phyloP scores from a whole-genome alignment of 2,329 filamentous ascomycete genomes.

The Penicillium griseofulvum region DNA sequence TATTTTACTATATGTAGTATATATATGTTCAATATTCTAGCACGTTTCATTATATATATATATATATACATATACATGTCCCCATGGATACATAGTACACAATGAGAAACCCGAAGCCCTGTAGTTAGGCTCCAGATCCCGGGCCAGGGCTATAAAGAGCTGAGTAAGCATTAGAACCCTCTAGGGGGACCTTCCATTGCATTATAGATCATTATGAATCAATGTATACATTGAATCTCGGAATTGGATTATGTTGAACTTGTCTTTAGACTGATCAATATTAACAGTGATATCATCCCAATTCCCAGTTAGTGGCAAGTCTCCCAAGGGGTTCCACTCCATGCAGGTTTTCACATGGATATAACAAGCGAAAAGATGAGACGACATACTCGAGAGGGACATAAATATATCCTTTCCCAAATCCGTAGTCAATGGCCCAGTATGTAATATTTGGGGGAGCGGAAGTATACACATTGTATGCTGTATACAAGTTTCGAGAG shows the following conservation, averaged over 20 bases:
- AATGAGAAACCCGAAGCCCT: neutral
- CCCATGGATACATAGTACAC: no score
- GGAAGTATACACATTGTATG: neutral
- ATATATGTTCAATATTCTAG: no score
- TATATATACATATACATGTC: no score
- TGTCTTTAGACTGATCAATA: neutral
- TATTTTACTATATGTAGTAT: no score
- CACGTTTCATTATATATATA: no score
- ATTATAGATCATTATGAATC: neutral
- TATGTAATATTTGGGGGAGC: neutral
- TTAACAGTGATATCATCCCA: neutral
- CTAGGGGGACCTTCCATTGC: no score
- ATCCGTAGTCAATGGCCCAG: neutral
- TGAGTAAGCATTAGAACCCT: neutral
- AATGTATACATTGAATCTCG: neutral
- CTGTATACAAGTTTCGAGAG: neutral
- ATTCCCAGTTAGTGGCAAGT: neutral
- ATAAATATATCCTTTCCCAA: neutral
- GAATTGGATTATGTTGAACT: neutral
- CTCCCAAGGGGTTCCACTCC: conserved; percentile 4
- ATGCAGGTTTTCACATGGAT: conserved; percentile 9
- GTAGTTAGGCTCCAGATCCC: neutral
- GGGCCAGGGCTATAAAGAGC: neutral
- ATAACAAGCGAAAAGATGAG: neutral
- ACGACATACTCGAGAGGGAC: neutral